Evolutionary conservation across 2,329 filamentous ascomycete genomes (phyloP), one percentile per base, ranked within the genome.

Genomic region (Phyllosticta paracitricarpa): DNA sequence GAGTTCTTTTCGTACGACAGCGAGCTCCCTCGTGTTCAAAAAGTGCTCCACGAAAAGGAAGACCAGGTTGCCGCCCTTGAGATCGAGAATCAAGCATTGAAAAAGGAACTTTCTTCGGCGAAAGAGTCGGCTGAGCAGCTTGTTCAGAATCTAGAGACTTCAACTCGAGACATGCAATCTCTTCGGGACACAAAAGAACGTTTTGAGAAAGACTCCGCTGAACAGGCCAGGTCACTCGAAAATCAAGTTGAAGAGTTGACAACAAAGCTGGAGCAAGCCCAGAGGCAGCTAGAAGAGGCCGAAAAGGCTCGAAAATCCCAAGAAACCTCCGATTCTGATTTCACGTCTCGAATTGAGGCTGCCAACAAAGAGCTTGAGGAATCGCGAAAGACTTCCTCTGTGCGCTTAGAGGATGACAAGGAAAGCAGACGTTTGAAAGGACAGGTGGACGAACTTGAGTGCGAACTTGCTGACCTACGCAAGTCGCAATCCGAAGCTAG

Each of bases 1-100:
- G 89, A 96, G 56, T 88, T 97, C 74, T 97, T 97, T 75, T 96
- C 91, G 0, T 95, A 91, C 67, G 92, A 97, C 62, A 87, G 88
- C 57, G 93, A 97, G 74, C 80, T 95, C 14, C 89, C 89, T 2
- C 84, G 89, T 59, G 76, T 96, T n/a, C 88, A 95, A 68, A 81
- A 83, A 1, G 88, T 94, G 66, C 73, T 94, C 3, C 81, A 85
- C 58, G 82, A 86, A 61, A 89, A 88, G 68, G 78, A 86, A 10
- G 82, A 84, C 52, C 86, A 93, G 72, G 84, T 94, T 48, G 82
- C 85, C 58, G 82, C 80, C 54, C 82, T 97, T 14, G 86, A 87
- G 66, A 75, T 78, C 2, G 85, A 94, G 67, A 84, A 95, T 28
- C 79, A 82, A 22, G 80, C 77, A 1, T 77, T 96, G 24, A 86